These are phyloP conservation scores for Exidia glandulosa DNA, from an alignment of 768 basidiomycete species.

Conservation along the genomic window DNA sequence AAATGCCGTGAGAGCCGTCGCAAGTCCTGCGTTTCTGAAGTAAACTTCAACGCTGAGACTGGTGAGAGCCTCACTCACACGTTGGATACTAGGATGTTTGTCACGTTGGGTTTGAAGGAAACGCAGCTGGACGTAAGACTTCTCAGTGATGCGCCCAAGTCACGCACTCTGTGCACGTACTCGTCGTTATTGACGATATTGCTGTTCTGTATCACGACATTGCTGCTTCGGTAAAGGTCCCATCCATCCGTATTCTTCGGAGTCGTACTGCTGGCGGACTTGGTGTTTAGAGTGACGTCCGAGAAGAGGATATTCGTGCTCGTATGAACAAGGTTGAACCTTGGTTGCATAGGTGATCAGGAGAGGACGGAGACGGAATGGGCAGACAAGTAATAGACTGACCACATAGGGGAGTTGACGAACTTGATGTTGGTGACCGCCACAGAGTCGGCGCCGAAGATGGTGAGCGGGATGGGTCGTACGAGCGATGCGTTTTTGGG, in stretches of 20 bases:
- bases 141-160: not conserved
- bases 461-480: conserved; percentile 44
- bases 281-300: conserved; percentile 35
- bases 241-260: conserved; percentile 47
- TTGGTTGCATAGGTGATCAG: not conserved
- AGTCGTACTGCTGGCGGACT: conserved; percentile 31
- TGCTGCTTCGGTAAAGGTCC: conserved; percentile 42
- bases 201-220: conserved; percentile 24
- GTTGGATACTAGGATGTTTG: conserved; percentile 45
- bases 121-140: conserved; percentile 28
- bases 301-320: not conserved
- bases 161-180: not conserved
- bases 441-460: conserved; percentile 41
- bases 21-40: not conserved
- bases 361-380: not conserved
- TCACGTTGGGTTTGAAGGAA: conserved; percentile 40
- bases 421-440: conserved; percentile 29
- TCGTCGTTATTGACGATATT: conserved; percentile 33
- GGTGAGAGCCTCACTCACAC: conserved; percentile 38
- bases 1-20: conserved; percentile 35
- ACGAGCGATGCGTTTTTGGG: conserved; percentile 21
- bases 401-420: conserved; percentile 31
- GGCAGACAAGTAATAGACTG: not conserved
- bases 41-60: conserved; percentile 12
- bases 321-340: not conserved